These are phyloP conservation scores for Neopestalotiopsis clavispora DNA, from an alignment of 2,329 filamentous ascomycete genomes.

Conservation along the genomic window DNA sequence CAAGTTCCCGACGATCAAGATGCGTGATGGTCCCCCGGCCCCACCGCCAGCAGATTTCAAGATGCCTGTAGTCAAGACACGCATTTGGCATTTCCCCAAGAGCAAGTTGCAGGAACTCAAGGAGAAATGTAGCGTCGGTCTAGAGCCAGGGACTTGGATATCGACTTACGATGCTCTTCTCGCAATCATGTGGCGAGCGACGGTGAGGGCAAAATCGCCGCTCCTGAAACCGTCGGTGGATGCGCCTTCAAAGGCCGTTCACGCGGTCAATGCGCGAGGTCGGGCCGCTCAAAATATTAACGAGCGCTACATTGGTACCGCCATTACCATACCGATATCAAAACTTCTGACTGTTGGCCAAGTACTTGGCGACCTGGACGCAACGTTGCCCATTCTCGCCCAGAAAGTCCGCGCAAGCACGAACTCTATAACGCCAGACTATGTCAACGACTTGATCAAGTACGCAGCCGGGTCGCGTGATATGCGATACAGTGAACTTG, in stretches of 20 bases:
- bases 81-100: conserved; percentile 16
- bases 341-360: neutral
- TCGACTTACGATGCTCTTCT: conserved; percentile 15
- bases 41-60: conserved; percentile 14
- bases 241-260: conserved; percentile 10
- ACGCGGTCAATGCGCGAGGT: conserved; percentile 9
- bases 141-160: conserved; percentile 10
- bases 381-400: neutral
- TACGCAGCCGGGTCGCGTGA: conserved; percentile 5
- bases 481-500: conserved; percentile 11
- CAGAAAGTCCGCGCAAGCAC: neutral
- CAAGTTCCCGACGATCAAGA: conserved; percentile 14
- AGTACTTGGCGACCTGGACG: conserved; percentile 1
- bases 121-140: neutral
- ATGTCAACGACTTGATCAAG: conserved; percentile 13
- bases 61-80: conserved; percentile 15
- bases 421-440: neutral
- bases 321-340: conserved; percentile 5
- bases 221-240: conserved; percentile 1
- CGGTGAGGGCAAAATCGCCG: conserved; percentile 10
- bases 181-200: conserved; percentile 15
- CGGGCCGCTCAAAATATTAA: neutral
- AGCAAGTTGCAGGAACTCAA: conserved; percentile 12
- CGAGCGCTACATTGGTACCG: conserved; percentile 10
- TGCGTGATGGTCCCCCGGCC: conserved; percentile 12